A percentile compares a stretch with the other conserved stretches of the same genome.
Evolutionary conservation across 2,329 filamentous ascomycete species (phyloP).

Genomic region (Fusarium avenaceum): DNA sequence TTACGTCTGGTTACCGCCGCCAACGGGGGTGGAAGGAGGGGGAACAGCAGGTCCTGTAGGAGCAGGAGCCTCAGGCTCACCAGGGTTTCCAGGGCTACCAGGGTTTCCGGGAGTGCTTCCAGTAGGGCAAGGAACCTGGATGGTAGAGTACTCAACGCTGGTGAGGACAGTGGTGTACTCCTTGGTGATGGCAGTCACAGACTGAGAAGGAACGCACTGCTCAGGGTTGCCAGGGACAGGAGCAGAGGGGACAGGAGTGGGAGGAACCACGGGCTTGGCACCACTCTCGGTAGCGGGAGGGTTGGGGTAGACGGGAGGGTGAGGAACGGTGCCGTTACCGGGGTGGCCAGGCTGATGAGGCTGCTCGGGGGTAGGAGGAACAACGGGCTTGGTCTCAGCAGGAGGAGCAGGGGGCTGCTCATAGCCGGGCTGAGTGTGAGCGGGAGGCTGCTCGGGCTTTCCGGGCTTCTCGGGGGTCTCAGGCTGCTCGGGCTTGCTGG

Average conservation of each 20-base stretch:
- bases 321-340: slow-evolving; percentile 43
- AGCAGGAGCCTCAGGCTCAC: slow-evolving; percentile 9
- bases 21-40: slow-evolving; percentile 44
- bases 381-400: slow-evolving; percentile 11
- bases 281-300: slow-evolving; percentile 29
- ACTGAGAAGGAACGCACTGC: slow-evolving; percentile 49
- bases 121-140: slow-evolving; percentile 47
- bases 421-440: slow-evolving; percentile 12
- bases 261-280: slow-evolving; percentile 36
- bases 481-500: slow-evolving; percentile 23
- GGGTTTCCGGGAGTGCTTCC: slow-evolving; percentile 28
- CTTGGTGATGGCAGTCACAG: slow-evolving; percentile 67
- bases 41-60: slow-evolving; percentile 44
- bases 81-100: slow-evolving; percentile 15
- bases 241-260: slow-evolving; percentile 20
- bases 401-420: slow-evolving; percentile 34
- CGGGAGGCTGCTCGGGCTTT: slow-evolving; percentile 10
- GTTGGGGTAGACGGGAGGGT: slow-evolving; percentile 39
- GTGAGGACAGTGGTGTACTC: slow-evolving; percentile 69
- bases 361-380: slow-evolving; percentile 3
- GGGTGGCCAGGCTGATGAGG: slow-evolving; percentile 20
- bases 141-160: slow-evolving; percentile 65
- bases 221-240: slow-evolving; percentile 29
- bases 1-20: slow-evolving; percentile 53
- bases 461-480: slow-evolving; percentile 7